These are phyloP conservation scores for Eimeria brunetti DNA, from an alignment of 169 alveolate species.

Conservation along the genomic window DNA sequence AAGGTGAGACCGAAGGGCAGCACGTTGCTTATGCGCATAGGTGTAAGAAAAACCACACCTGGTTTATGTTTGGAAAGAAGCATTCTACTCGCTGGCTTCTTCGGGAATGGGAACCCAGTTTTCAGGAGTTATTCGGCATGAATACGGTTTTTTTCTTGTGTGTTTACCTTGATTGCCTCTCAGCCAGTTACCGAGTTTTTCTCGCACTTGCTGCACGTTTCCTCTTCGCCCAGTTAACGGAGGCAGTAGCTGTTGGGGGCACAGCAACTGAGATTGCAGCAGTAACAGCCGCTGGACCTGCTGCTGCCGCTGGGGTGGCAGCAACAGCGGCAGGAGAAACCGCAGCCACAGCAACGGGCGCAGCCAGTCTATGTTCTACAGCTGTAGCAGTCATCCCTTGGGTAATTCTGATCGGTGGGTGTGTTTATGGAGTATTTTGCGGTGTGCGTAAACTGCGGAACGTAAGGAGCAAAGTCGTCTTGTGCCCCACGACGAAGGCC, in stretches of 20 bases:
- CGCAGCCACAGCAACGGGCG: neutral
- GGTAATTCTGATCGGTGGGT: slow-evolving; percentile 29
- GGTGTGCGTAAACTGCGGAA: neutral
- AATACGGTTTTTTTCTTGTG: neutral
- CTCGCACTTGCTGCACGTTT: slow-evolving; percentile 42
- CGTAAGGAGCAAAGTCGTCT: neutral
- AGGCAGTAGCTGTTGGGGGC: neutral
- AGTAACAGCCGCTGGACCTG: neutral
- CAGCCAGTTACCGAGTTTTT: slow-evolving; percentile 10
- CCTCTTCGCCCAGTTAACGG: slow-evolving; percentile 24
- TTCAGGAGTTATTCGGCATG: neutral
- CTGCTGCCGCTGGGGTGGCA: neutral
- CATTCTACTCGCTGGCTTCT: neutral
- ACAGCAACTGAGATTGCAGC: slow-evolving; percentile 34
- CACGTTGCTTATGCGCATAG: neutral
- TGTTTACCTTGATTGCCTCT: neutral
- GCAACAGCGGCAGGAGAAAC: slow-evolving; percentile 21
- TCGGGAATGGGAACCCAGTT: neutral
- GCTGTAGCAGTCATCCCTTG: slow-evolving; percentile 13
- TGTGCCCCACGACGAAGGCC: neutral
- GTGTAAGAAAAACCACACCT: neutral
- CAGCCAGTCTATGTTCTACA: slow-evolving; percentile 39
- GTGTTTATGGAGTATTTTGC: slow-evolving; percentile 11
- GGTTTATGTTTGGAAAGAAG: neutral
- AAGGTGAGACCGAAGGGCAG: slow-evolving; percentile 18